Percentiles rank a stretch among this genome's conserved stretches.
These are phyloP conservation scores for Prasinococcaceae sp. DNA, from an alignment of 139 green algal genomes.

Conservation along the genomic window DNA sequence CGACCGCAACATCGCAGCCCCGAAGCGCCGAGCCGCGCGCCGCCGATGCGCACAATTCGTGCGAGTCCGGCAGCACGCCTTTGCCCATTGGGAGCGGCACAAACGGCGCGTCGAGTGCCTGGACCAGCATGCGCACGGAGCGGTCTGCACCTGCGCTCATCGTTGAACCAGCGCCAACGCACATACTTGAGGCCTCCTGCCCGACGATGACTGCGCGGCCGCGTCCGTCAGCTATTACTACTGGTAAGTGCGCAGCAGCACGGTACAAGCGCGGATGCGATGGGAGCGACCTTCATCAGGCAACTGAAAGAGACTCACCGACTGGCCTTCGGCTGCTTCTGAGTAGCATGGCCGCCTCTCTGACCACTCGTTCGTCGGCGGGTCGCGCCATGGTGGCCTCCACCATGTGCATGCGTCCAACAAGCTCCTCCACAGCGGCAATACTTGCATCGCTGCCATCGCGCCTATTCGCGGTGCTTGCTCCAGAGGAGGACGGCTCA, in stretches of 20 bases:
- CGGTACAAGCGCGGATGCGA: background rate
- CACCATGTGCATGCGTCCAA: background rate
- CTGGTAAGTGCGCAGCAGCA: constrained; percentile 7
- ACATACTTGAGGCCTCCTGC: background rate
- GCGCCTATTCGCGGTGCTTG: background rate
- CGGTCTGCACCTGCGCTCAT: background rate
- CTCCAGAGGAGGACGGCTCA: background rate
- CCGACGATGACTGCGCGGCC: constrained; percentile 17
- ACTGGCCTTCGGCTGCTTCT: too few species aligned
- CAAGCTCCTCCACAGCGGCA: background rate
- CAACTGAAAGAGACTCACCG: too few species aligned
- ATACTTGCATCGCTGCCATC: background rate
- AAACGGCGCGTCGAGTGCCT: constrained; percentile 41
- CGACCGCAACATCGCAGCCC: constrained; percentile 48
- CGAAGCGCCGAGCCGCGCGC: constrained; percentile 43
- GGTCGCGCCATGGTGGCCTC: background rate
- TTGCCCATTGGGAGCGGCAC: constrained; percentile 59
- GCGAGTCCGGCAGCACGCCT: constrained; percentile 49
- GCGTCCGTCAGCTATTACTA: constrained; percentile 58
- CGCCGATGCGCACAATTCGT: constrained; percentile 36
- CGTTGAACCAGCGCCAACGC: background rate
- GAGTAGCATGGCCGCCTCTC: too few species aligned
- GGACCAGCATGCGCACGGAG: constrained; percentile 37
- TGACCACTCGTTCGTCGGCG: too few species aligned
- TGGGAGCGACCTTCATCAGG: background rate